phyloP scores from a whole-genome alignment of 768 basidiomycete genomes.

The Terana coerulea region DNA sequence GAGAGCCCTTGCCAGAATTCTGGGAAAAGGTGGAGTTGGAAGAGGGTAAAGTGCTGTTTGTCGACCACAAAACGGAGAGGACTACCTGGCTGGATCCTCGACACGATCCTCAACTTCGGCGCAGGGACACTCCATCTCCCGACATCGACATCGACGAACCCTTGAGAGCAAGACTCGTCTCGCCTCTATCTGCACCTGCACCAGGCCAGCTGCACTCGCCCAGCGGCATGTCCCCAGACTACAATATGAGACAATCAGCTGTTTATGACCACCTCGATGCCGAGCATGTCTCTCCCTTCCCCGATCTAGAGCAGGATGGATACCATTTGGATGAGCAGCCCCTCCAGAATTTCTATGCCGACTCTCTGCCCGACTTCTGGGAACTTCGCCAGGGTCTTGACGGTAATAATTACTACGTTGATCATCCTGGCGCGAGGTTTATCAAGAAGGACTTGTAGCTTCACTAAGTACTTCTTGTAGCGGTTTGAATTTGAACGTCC shows the following conservation, averaged over 20 bases:
- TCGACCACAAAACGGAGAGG: slow-evolving; percentile 99
- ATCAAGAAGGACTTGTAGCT: neutral
- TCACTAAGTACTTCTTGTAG: neutral
- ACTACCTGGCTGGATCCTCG: slow-evolving; percentile 99
- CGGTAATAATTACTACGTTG: slow-evolving; percentile 9
- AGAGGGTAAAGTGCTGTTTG: slow-evolving; percentile 73
- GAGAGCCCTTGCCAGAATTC: slow-evolving; percentile 7
- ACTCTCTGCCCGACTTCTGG: slow-evolving; percentile 9
- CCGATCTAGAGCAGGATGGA: slow-evolving; percentile 7
- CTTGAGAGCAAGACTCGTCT: slow-evolving; percentile 4
- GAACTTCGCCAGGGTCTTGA: neutral
- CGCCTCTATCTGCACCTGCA: slow-evolving; percentile 1
- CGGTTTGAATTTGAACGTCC: neutral
- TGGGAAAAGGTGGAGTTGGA: slow-evolving; percentile 7
- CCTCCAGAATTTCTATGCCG: neutral
- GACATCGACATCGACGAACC: neutral
- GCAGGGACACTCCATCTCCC: neutral
- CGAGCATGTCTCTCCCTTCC: neutral
- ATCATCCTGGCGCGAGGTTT: slow-evolving; percentile 1
- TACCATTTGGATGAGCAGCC: neutral
- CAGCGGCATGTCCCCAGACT: neutral
- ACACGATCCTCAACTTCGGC: too few species aligned
- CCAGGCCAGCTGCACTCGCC: neutral
- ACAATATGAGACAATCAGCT: neutral
- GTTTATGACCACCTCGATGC: neutral